These are phyloP conservation scores for Paramecium tetraurelia DNA, from an alignment of 73 alveolate species.

Conservation along the genomic window DNA sequence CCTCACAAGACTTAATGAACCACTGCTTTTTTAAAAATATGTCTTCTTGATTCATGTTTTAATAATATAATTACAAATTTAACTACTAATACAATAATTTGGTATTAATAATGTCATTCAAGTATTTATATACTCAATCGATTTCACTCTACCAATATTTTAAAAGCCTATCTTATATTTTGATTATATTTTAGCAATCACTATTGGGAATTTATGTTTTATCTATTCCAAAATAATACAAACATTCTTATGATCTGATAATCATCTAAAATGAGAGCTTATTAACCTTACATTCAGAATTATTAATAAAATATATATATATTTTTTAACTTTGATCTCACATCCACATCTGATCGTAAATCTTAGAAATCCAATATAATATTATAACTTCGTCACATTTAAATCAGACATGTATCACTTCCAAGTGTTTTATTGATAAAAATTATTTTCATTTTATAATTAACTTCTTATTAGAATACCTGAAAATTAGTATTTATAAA, in stretches of 20 bases:
- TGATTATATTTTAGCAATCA: neutral
- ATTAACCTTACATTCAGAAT: no score
- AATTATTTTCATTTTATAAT: neutral
- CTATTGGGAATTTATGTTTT: neutral
- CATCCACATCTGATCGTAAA: no score
- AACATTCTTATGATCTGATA: no score
- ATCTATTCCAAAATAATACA: neutral
- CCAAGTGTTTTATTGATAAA: neutral
- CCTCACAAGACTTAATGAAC: constrained; percentile 54
- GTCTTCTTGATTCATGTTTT: constrained; percentile 32
- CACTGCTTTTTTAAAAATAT: constrained; percentile 53
- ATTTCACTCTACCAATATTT: neutral
- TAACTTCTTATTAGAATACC: neutral
- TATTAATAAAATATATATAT: no score
- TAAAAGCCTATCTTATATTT: no score
- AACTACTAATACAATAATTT: neutral
- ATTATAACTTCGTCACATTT: no score
- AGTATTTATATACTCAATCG: neutral
- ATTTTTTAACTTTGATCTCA: neutral
- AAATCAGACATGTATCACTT: no score
- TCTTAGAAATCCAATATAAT: no score
- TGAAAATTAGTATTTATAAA: neutral
- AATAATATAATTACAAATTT: neutral
- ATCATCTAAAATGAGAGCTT: no score
- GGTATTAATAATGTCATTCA: neutral